Percentiles rank a stretch among this genome's conserved stretches.
Conservation (phyloP, 1,139 yeast genomes). For the Suhomyces chickasaworum region DNA sequence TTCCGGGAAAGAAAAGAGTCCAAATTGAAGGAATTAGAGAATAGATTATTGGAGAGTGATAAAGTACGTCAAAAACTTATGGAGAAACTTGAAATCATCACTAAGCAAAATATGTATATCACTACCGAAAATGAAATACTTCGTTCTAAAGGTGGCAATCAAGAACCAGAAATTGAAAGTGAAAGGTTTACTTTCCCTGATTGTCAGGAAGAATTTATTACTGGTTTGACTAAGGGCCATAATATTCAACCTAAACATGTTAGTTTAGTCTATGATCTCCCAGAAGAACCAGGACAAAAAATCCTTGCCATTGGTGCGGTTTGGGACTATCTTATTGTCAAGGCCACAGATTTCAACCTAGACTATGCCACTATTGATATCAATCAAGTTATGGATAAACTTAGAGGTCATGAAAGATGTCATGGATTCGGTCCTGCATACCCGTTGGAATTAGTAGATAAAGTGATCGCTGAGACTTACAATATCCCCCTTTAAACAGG, state of each 20-base stretch:
- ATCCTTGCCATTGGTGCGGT: constrained; percentile 75
- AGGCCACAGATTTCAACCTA: constrained; percentile 46
- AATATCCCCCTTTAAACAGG: background rate
- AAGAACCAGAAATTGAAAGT: constrained; percentile 1
- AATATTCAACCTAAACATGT: constrained; percentile 22
- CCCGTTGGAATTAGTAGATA: constrained; percentile 50
- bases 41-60: constrained; percentile 61
- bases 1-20: constrained; percentile 84
- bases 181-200: constrained; percentile 39
- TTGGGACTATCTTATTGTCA: constrained; percentile 70
- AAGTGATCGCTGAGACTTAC: constrained; percentile 23
- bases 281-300: constrained; percentile 40
- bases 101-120: constrained; percentile 55
- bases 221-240: constrained; percentile 30
- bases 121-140: constrained; percentile 62
- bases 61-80: constrained; percentile 53
- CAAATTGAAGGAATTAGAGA: constrained; percentile 67
- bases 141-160: constrained; percentile 13
- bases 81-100: constrained; percentile 56
- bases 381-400: constrained; percentile 53
- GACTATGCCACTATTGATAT: constrained; percentile 57
- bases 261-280: constrained; percentile 39
- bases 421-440: constrained; percentile 88
- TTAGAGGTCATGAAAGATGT: constrained; percentile 71
- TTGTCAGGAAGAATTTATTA: constrained; percentile 38